phyloP scores from a whole-genome alignment of 106 monocot genomes.

The Dendrobium nobile region DNA sequence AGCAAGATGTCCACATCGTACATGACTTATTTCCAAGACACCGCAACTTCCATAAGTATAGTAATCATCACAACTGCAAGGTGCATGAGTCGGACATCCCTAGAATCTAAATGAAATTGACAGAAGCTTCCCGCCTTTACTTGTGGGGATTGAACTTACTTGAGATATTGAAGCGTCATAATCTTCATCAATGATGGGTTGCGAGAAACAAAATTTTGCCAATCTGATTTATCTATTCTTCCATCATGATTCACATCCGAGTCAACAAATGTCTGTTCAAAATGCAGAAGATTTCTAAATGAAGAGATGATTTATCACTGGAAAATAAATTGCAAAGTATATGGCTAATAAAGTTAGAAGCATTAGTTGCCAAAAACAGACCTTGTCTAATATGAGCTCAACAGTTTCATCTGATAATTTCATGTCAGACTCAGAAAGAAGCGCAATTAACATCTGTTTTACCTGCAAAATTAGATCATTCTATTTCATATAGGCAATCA shows the following conservation, averaged over 20 bases:
- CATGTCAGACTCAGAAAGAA: constrained; percentile 91
- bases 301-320: neutral
- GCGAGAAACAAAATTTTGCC: constrained; percentile 74
- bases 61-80: too few species aligned
- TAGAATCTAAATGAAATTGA: too few species aligned
- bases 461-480: constrained; percentile 38
- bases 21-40: too few species aligned
- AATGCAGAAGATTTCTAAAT: neutral
- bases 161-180: constrained; percentile 98
- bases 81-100: too few species aligned
- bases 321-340: neutral
- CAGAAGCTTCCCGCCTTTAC: too few species aligned
- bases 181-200: constrained; percentile 93
- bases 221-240: constrained; percentile 89
- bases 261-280: constrained; percentile 77
- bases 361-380: constrained; percentile 7
- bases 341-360: neutral
- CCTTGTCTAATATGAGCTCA: constrained; percentile 92
- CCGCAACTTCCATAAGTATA: too few species aligned
- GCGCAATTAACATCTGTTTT: constrained; percentile 92
- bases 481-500: too few species aligned
- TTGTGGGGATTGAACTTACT: constrained; percentile 22
- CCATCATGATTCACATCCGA: constrained; percentile 88
- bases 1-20: too few species aligned
- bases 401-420: constrained; percentile 78